Base-by-base conservation (phyloP, 495 filamentous ascomycete genomes). In the Penicillium nucicola region DNA sequence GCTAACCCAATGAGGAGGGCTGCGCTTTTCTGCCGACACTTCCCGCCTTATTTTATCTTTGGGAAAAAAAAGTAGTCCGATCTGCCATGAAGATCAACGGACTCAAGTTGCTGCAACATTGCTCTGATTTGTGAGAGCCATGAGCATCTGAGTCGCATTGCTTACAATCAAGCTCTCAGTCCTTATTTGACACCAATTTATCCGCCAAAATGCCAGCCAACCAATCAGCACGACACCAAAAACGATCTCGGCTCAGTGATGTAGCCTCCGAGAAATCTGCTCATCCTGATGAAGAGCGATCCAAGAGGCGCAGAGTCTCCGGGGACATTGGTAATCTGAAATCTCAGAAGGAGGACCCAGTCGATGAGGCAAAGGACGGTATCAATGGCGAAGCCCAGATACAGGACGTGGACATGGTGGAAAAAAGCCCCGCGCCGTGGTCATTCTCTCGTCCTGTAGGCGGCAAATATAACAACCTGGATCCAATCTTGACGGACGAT, bases 401-500 rank as follows among this genome's bases (percentile, higher is more conserved):
- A 13, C 31, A 55, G 38, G 50, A 37, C 23, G 34, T 37, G n/a
- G 39, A 47, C 18, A 14, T n/a, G 8, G 52, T 56, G 38, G 40
- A 23, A 36, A 53, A 49, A 43, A 43, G 22, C 22, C 32, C 46
- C 45, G 53, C 46, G 15, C 46, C 55, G 23, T 75, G 72, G 72
- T 67, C 62, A 22, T 63, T 70, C 40, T 66, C 65, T 22, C 62
- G 57, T 14, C 59, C 64, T 5, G 56, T 60, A 11, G 69, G 63
- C 32, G 71, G 69, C 14, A 61, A 57, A 17, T 75, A 67, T 37
- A 67, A 51, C 42, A 74, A 88, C 57, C 70, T 88, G 45, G 89
- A 96, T 54, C 87, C 92, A 0, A 72, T 90, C 18, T 85, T 96
- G 66, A 85, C 89, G 11, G 53, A 58, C 5, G 87, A 97, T 70